Conservation (phyloP, 2,329 filamentous ascomycete genomes). For the Lachnellula willkommii region DNA sequence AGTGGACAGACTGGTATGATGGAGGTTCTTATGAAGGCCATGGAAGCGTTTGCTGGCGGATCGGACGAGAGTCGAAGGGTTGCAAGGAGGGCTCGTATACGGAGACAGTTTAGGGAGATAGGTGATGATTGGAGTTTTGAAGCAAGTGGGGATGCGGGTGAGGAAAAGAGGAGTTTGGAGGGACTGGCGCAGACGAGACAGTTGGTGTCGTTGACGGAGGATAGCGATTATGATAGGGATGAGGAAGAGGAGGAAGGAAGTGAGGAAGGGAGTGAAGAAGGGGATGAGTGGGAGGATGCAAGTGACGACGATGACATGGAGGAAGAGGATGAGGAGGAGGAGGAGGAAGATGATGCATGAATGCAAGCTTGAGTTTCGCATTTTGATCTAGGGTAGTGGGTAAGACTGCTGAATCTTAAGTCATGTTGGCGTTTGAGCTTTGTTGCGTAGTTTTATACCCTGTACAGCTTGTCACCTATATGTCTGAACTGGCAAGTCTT, state of each 20-base stretch:
- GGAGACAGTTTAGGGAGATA: conserved; percentile 1
- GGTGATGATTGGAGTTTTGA: conserved; percentile 6
- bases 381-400: too few species aligned
- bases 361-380: too few species aligned
- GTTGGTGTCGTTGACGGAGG: conserved; percentile 3
- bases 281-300: conserved; percentile 5
- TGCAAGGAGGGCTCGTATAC: conserved; percentile 9
- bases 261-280: not conserved
- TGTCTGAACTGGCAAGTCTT: too few species aligned
- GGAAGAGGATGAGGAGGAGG: conserved; percentile 2
- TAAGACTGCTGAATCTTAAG: too few species aligned
- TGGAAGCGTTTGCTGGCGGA: conserved; percentile 3
- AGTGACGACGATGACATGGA: not conserved
- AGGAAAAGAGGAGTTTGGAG: not conserved
- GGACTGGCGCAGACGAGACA: not conserved
- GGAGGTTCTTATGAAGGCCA: conserved; percentile 3
- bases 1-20: conserved; percentile 6
- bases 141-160: not conserved
- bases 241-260: not conserved
- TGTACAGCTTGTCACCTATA: too few species aligned
- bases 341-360: not conserved
- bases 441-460: too few species aligned
- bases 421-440: too few species aligned
- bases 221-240: conserved; percentile 4
- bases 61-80: conserved; percentile 1